These are phyloP conservation scores for Neocallimastix lanati DNA, from an alignment of 192 early-diverging fungal species.

Conservation along the genomic window DNA sequence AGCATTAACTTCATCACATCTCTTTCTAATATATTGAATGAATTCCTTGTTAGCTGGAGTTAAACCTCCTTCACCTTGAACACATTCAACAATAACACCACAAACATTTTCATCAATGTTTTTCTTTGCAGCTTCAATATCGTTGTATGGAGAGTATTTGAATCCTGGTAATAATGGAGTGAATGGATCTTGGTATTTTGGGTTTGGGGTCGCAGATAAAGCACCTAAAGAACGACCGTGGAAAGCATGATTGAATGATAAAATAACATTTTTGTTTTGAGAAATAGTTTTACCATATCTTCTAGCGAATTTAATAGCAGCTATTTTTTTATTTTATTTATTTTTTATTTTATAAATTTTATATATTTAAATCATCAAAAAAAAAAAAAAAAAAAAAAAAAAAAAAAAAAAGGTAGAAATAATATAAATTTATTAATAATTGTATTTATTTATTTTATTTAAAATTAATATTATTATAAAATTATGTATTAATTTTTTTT, in stretches of 20 bases:
- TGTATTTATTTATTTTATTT: too few species aligned
- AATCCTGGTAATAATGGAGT: conserved; percentile 78
- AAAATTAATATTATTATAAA: too few species aligned
- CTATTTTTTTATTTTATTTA: conserved; percentile 3
- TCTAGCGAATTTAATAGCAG: conserved; percentile 82
- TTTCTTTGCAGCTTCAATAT: conserved; percentile 32
- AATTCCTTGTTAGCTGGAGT: conserved; percentile 53
- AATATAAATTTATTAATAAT: too few species aligned
- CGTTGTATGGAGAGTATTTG: conserved; percentile 49
- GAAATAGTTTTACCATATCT: conserved; percentile 55
- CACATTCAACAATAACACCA: conserved; percentile 86
- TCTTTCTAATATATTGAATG: conserved; percentile 48
- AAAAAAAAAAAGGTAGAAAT: too few species aligned
- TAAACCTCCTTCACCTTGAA: conserved; percentile 94
- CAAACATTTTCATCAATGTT: conserved; percentile 62
- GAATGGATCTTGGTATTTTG: conserved; percentile 92
- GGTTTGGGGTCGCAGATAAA: conserved; percentile 77
- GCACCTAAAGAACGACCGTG: conserved; percentile 94
- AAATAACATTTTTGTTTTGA: conserved; percentile 42
- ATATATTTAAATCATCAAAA: too few species aligned
- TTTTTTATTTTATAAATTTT: too few species aligned
- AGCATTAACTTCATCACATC: conserved; percentile 72
- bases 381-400: too few species aligned
- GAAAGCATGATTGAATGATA: conserved; percentile 83
- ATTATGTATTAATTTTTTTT: too few species aligned